Conservation (phyloP, 805 yeast genomes). For the Saturnispora ahearnii region DNA sequence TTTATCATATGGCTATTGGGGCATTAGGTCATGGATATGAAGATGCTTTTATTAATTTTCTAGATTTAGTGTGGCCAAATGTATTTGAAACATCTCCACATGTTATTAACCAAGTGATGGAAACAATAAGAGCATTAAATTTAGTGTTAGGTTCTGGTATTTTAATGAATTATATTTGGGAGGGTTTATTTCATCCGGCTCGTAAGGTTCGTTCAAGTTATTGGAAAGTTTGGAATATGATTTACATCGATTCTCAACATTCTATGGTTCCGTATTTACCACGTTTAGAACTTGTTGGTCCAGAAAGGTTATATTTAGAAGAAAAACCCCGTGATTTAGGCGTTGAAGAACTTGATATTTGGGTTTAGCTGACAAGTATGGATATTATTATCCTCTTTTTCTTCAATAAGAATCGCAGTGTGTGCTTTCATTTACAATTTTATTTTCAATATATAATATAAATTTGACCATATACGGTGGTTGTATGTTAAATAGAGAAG, state of each 20-base stretch:
- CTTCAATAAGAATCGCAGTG: not conserved
- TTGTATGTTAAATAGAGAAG: too few relatives aligned
- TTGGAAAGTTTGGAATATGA: slow-evolving; percentile 74
- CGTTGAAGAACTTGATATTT: slow-evolving; percentile 25
- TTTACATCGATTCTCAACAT: slow-evolving; percentile 67
- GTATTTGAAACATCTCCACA: slow-evolving; percentile 93
- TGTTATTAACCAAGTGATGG: slow-evolving; percentile 74
- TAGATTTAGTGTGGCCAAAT: slow-evolving; percentile 81
- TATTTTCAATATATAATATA: too few relatives aligned
- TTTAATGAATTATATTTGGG: slow-evolving; percentile 67
- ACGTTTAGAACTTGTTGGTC: slow-evolving; percentile 29
- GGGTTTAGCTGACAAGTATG: slow-evolving; percentile 15
- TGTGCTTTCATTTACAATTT: too few relatives aligned
- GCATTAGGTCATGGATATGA: slow-evolving; percentile 69
- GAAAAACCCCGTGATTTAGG: slow-evolving; percentile 19
- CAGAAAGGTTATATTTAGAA: slow-evolving; percentile 7
- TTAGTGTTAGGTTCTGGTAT: slow-evolving; percentile 69
- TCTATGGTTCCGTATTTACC: slow-evolving; percentile 82
- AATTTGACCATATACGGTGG: too few relatives aligned
- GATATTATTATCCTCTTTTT: not conserved
- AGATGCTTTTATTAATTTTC: slow-evolving; percentile 72
- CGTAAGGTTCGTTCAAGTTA: slow-evolving; percentile 73
- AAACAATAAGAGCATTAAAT: slow-evolving; percentile 67
- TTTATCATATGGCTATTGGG: slow-evolving; percentile 72
- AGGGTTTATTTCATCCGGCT: slow-evolving; percentile 92